Conservation (phyloP, 176 grass and related monocot genomes). For the Stipa capillata region DNA sequence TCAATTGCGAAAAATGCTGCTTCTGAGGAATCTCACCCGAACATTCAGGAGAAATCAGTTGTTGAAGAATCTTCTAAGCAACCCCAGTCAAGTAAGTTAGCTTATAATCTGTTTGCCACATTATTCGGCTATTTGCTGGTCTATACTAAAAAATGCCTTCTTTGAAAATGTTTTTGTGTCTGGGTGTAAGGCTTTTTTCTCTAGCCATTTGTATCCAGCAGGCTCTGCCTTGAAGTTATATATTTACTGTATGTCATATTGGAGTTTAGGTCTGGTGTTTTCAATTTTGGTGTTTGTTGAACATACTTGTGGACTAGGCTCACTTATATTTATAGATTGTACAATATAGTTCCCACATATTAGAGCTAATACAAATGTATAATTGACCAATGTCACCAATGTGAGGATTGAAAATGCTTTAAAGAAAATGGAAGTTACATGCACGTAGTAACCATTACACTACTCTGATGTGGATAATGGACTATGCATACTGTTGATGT, state of each 20-base stretch:
- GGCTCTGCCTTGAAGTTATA: neutral
- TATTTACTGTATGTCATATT: neutral
- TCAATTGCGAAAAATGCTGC: constrained; percentile 44
- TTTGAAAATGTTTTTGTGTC: constrained; percentile 18
- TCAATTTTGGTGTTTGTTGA: neutral
- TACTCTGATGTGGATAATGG: neutral
- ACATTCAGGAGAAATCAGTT: constrained; percentile 21
- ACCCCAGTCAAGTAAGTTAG: neutral
- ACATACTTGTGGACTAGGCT: no score
- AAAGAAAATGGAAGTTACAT: neutral
- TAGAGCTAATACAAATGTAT: neutral
- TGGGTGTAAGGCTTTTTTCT: neutral
- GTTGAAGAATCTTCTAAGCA: constrained; percentile 11
- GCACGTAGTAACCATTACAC: neutral
- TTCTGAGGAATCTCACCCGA: constrained; percentile 32
- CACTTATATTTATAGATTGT: neutral
- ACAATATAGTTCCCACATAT: constrained; percentile 6
- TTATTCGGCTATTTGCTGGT: neutral
- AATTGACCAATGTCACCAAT: no score
- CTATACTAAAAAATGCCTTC: constrained; percentile 11
- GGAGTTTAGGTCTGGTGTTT: no score
- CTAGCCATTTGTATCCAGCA: neutral
- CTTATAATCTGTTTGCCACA: neutral
- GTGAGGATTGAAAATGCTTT: neutral
- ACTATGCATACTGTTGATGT: neutral